Conservation (phyloP, 345 rosid genomes). For the Moricandia moricandioides region DNA sequence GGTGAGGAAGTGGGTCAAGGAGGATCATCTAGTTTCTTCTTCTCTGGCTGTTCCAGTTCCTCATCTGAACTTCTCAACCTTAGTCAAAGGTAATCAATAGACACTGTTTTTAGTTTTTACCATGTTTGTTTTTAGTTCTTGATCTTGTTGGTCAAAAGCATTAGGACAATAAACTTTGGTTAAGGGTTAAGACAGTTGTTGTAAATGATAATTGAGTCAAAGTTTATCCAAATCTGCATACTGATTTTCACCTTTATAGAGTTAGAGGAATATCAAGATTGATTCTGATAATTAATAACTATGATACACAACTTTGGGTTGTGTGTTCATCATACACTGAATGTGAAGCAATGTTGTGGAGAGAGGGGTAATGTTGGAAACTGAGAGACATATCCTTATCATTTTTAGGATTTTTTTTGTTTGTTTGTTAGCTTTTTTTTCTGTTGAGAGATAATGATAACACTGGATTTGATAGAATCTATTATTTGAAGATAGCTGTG, state of each 20-base stretch:
- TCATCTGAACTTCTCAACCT: no score
- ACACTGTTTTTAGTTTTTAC: background rate
- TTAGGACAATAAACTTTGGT: constrained; percentile 22
- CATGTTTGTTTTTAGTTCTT: constrained; percentile 12
- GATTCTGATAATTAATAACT: background rate
- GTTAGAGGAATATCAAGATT: background rate
- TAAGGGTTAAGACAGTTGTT: constrained; percentile 19
- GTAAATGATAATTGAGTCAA: background rate
- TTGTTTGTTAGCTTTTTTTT: constrained; percentile 3
- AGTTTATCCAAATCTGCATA: background rate
- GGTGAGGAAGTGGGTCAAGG: constrained; percentile 45
- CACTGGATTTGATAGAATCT: constrained; percentile 37
- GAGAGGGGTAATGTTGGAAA: constrained; percentile 39
- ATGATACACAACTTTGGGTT: background rate
- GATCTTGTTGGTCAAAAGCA: constrained; percentile 23
- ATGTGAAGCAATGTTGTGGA: constrained; percentile 14
- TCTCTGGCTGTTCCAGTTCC: constrained; percentile 17
- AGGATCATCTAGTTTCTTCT: constrained; percentile 39
- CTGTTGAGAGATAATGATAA: constrained; percentile 22
- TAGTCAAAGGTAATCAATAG: constrained; percentile 49
- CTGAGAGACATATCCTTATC: constrained; percentile 30
- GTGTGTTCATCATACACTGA: background rate
- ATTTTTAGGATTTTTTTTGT: constrained; percentile 19
- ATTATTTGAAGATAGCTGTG: constrained; percentile 20
- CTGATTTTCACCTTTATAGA: background rate